Base-by-base conservation (phyloP, 176 grass and related monocot species). In the Oropetium thomaeum region DNA sequence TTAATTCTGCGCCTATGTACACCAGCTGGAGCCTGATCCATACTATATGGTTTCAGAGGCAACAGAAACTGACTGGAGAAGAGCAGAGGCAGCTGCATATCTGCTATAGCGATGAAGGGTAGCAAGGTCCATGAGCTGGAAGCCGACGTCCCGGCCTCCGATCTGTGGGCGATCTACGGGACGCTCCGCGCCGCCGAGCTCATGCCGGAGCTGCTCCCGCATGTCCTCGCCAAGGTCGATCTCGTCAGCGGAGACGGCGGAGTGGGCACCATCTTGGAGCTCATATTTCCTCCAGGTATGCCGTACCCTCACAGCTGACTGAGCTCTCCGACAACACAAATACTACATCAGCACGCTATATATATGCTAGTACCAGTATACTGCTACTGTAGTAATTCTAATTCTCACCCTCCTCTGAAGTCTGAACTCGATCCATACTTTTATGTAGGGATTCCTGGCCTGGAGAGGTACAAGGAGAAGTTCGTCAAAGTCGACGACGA, bases 261-360 rank as follows among this genome's bases (percentile, higher is more conserved):
- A 12, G 80, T 80, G 4, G 81, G 74, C 10, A 84, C 86, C 44
- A 31, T 63, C 27, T 1, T 83, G 42, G n/a, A 75, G 69, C 73
- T 80, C 15, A 83, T 41, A 8, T 88, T 88, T 14, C 54, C 81
- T 53, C 86, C 80, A 3, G 86, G 86, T 84, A n/a, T n/a, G n/a
- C n/a, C n/a, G n/a, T n/a, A n/a, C n/a, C n/a, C n/a, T n/a, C n/a
- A n/a, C n/a, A n/a, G n/a, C n/a, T n/a, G n/a, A n/a, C n/a, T n/a
- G n/a, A n/a, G n/a, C n/a, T n/a, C n/a, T n/a, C n/a, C n/a, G n/a
- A n/a, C n/a, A n/a, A n/a, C n/a, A n/a, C n/a, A n/a, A n/a, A n/a
- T n/a, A n/a, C n/a, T n/a, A n/a, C n/a, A n/a, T n/a, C n/a, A n/a
- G n/a, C n/a, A n/a, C n/a, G n/a, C n/a, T n/a, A n/a, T n/a, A n/a